Conservation (phyloP, 2,329 filamentous ascomycete genomes). For the Helotiales sp. region DNA sequence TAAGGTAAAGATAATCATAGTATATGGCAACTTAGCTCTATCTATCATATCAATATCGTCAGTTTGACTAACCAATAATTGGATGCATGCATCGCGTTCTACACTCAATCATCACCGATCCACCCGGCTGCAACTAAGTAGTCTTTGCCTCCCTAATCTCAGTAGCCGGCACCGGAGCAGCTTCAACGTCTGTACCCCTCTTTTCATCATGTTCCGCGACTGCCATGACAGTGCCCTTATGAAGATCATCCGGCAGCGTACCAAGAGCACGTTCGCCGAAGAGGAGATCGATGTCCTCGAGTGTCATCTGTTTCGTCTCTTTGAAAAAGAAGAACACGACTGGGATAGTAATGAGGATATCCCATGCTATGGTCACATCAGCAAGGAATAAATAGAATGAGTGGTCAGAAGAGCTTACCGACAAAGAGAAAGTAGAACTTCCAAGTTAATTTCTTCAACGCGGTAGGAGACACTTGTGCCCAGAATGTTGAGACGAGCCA, state of each 20-base stretch:
- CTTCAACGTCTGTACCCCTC: constrained; percentile 29
- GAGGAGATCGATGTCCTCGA: constrained; percentile 37
- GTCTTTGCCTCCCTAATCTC: too few species aligned
- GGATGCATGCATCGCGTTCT: too few species aligned
- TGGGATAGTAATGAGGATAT: constrained; percentile 36
- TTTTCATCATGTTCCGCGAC: not conserved
- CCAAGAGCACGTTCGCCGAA: constrained; percentile 42
- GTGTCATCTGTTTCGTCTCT: constrained; percentile 33
- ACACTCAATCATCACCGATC: too few species aligned
- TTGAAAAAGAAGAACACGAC: constrained; percentile 36
- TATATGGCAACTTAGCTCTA: too few species aligned
- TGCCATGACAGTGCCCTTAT: constrained; percentile 24
- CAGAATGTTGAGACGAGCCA: constrained; percentile 61
- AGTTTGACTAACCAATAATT: too few species aligned
- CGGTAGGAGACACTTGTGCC: constrained; percentile 57
- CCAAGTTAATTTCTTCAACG: constrained; percentile 48
- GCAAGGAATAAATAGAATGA: not conserved
- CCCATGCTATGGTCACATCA: constrained; percentile 16
- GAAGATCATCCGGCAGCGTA: constrained; percentile 44
- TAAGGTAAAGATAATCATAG: too few species aligned
- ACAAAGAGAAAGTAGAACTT: constrained; percentile 60
- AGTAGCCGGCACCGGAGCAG: constrained; percentile 37
- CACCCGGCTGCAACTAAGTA: too few species aligned
- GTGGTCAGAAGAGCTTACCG: constrained; percentile 10
- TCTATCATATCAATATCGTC: too few species aligned